Conservation (phyloP, 2,329 filamentous ascomycete genomes). For the Incumbomyces lentus region DNA sequence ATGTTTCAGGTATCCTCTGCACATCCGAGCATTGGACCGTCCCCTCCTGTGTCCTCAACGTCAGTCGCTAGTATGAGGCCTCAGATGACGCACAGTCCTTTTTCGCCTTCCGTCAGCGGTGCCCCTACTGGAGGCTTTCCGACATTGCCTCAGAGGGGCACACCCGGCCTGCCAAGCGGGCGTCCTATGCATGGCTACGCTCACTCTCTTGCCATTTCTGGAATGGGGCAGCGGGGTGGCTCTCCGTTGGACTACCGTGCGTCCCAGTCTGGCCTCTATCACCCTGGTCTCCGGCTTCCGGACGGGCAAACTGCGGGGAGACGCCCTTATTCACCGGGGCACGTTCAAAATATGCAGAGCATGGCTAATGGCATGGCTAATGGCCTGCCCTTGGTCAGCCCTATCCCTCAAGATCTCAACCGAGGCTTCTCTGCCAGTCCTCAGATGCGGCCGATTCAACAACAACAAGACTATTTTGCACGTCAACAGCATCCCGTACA, state of each 20-base stretch:
- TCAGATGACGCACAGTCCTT: conserved; percentile 49
- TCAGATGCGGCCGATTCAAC: conserved; percentile 34
- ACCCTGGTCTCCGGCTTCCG: conserved; percentile 23
- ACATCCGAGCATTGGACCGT: conserved; percentile 68
- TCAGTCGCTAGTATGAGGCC: conserved; percentile 63
- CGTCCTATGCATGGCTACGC: conserved; percentile 50
- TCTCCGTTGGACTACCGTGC: conserved; percentile 59
- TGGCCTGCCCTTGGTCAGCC: conserved; percentile 50
- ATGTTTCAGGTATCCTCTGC: conserved; percentile 62
- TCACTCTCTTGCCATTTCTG: conserved; percentile 60
- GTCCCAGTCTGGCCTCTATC: conserved; percentile 52
- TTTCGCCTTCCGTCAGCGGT: conserved; percentile 51
- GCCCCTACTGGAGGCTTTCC: conserved; percentile 44
- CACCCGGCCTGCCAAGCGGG: conserved; percentile 29
- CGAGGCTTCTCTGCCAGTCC: not conserved
- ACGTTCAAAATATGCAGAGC: conserved; percentile 33
- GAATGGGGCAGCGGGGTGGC: conserved; percentile 46
- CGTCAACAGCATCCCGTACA: conserved; percentile 31
- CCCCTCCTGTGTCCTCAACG: conserved; percentile 68
- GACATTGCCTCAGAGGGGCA: conserved; percentile 45
- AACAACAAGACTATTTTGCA: conserved; percentile 32
- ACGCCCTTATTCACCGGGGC: conserved; percentile 49
- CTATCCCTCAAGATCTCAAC: conserved; percentile 7
- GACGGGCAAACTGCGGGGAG: conserved; percentile 36
- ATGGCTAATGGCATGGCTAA: conserved; percentile 30